Base-by-base conservation (phyloP, 176 grass and related monocot species). In the Aegilops tauschii region DNA sequence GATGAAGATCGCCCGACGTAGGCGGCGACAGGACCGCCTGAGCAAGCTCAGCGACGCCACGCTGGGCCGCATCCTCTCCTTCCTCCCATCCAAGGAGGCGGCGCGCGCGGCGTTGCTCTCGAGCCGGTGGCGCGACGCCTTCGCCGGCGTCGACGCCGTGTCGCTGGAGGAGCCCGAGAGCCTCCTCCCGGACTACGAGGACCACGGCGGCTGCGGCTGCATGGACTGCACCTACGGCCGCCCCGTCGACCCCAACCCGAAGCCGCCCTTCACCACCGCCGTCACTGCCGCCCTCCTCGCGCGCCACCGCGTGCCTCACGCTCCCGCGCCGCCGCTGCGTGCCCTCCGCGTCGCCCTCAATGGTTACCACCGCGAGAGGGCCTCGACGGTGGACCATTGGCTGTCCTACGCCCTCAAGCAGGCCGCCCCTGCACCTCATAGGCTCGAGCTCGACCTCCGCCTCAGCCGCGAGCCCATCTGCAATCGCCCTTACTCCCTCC, bases 141-240 rank as follows among this genome's bases (percentile, higher is more conserved):
- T n/a, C 31, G 31, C 45, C 3, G 5, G 17, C 23, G 84, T 79
- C 47, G 44, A 86, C 84, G 39, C 84, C 47, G 9, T 86, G 21
- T 39, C 64, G 5, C 67, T 69, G n/a, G 47, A 21, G 12, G 64
- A 79, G 31, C n/a, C 45, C 1, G 14, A 56, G 8, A 9, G 28
- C 6, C 71, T 59, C 4, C 1, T 76, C 18, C 11, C 12, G 20
- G 5, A 36, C 8, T 25, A 27, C 40, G 42, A 52, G 11, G 8
- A 29, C 5, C 4, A 71, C 18, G 1, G 8, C 12, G 45, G 45
- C 73, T 27, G 5, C 54, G 28, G 31, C 42, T 23, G 0, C 5
- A 3, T 1, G 1, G 2, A 1, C 34, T n/a, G 5, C 5, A 2
- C 5, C 4, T 34, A 6, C 16, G 17, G 1, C 21, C 1, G 0